Evolutionary conservation across 1,284 basidiomycete species (phyloP).

Genomic region (Kalmanozyma brasiliensis): DNA sequence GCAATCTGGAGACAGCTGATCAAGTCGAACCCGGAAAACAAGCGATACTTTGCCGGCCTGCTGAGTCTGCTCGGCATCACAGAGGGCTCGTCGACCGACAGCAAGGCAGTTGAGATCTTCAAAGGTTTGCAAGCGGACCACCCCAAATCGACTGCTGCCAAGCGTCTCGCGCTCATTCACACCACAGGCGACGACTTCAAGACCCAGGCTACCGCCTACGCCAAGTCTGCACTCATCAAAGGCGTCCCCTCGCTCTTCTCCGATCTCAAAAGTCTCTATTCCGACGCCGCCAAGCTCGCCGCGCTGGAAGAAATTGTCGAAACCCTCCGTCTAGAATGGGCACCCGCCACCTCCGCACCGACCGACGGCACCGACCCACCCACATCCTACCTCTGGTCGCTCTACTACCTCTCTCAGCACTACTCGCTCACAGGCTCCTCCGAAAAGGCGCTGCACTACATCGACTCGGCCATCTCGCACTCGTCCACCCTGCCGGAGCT

Average conservation of each 20-base stretch:
- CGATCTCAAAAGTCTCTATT: conserved; percentile 89
- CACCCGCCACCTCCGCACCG: conserved; percentile 19
- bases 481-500: conserved; percentile 95
- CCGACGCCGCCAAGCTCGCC: conserved; percentile 74
- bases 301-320: conserved; percentile 78
- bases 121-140: conserved; percentile 41
- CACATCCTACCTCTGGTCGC: conserved; percentile 89
- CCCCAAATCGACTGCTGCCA: conserved; percentile 56
- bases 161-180: conserved; percentile 54
- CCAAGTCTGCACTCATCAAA: conserved; percentile 79
- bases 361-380: conserved; percentile 73
- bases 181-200: conserved; percentile 74
- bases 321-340: conserved; percentile 49
- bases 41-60: conserved; percentile 82
- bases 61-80: conserved; percentile 77
- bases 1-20: conserved; percentile 82
- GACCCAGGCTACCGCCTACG: conserved; percentile 76
- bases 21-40: conserved; percentile 85
- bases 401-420: conserved; percentile 94
- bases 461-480: conserved; percentile 79
- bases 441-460: conserved; percentile 74
- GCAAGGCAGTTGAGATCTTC: conserved; percentile 36
- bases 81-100: conserved; percentile 64
- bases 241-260: conserved; percentile 94
- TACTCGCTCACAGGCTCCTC: conserved; percentile 73